Percentiles rank a stretch among this genome's conserved stretches.
phyloP scores from a whole-genome alignment of 2,329 filamentous ascomycete species.

The Monosporascus sp. region DNA sequence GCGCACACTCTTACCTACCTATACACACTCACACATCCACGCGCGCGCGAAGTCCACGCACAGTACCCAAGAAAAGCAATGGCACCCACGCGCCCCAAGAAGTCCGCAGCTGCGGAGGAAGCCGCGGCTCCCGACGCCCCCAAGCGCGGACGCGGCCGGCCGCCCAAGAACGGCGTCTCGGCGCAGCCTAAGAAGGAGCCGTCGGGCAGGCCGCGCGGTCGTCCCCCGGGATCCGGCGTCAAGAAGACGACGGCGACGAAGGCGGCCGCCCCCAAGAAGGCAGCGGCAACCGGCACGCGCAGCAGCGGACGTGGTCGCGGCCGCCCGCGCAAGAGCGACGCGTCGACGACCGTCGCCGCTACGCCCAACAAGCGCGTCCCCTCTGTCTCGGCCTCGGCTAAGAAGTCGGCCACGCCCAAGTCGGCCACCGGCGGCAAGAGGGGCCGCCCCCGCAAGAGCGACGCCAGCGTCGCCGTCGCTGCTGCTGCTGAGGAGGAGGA shows the following conservation, averaged over 20 bases:
- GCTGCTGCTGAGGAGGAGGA: neutral
- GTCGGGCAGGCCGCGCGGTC: constrained; percentile 41
- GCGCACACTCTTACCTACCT: neutral
- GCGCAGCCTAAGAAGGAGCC: constrained; percentile 28
- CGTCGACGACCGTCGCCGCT: constrained; percentile 3
- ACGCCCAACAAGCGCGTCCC: constrained; percentile 20
- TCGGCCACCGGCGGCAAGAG: constrained; percentile 16
- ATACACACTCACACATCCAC: neutral
- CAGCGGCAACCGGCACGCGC: constrained; percentile 21
- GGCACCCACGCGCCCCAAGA: constrained; percentile 19
- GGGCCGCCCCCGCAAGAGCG: constrained; percentile 21
- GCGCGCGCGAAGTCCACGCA: neutral
- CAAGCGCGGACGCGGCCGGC: constrained; percentile 33
- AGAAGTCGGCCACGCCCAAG: constrained; percentile 8
- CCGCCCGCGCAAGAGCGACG: constrained; percentile 21
- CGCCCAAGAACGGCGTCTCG: constrained; percentile 32
- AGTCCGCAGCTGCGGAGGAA: constrained; percentile 13
- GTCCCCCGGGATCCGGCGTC: constrained; percentile 37
- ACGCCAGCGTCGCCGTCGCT: neutral
- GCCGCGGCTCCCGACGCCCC: constrained; percentile 15
- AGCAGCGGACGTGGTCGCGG: constrained; percentile 16
- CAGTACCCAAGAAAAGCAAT: constrained; percentile 5
- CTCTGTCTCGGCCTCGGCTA: constrained; percentile 8
- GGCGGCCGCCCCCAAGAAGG: constrained; percentile 24
- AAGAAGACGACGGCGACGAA: constrained; percentile 1